Base-by-base conservation (phyloP, 1,284 basidiomycete species). In the Neolentinus lepideus region DNA sequence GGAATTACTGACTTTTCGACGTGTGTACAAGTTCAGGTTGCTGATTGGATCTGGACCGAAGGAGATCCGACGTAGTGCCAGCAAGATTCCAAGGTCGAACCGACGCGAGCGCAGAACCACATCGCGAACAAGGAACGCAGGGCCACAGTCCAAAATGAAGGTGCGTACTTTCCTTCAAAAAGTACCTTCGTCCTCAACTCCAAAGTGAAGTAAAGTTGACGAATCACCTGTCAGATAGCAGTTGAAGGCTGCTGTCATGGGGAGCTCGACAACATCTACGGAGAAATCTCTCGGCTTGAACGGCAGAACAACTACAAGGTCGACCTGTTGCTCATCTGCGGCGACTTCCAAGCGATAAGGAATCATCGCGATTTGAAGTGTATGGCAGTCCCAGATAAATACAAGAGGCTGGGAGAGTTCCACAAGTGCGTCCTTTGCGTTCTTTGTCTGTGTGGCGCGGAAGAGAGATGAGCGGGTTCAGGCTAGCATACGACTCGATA, bases 221-320 rank as follows among this genome's bases (percentile, higher is more conserved):
- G 9, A 51, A 51, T 24, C 6, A 9, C 24, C 16, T 10, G 21
- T 16, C 35, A 94, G 90, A 77, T 98, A 57, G 95, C 94, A 11
- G 78, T 98, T 26, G 88, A 98, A 76, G 97, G 97, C 9, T 99
- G 96, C 75, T 94, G 90, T 63, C 96, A 99, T 68, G 97, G 94
- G 52, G 81, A 86, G 60, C 83, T 97, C 11, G 85, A 91, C 66
- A 80, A 81, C 9, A 98, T 97, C 57, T 99, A 98, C 74, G 70
- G 75, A n/a, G 82, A 88, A 21, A 84, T 98, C 53, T 72, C 73
- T 1, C 64, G 74, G 21, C 80, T 90, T 53, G 89, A 94, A 68
- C 65, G 64, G 3, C 71, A 68, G 61, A 81, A 88, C 63, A 70
- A 72, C 16, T 84, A 85, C 67, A 85, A 83, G 53, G 81, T 96